These are phyloP conservation scores for Aureobasidium sp. DNA, from an alignment of 2,329 filamentous ascomycete species.

Conservation along the genomic window DNA sequence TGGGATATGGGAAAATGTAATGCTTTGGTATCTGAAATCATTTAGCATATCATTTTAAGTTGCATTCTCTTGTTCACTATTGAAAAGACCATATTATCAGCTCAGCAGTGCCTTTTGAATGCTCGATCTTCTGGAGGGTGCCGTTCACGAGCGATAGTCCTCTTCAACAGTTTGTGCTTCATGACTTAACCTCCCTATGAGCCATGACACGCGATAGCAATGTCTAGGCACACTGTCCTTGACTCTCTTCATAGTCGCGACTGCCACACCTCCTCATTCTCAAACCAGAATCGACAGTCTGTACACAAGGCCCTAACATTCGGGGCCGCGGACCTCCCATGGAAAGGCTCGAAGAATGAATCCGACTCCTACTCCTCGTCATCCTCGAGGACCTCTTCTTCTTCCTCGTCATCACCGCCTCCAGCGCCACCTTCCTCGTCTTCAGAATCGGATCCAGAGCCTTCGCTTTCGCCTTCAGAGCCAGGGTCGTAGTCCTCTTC, in stretches of 20 bases:
- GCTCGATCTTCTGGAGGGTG: too few relatives aligned
- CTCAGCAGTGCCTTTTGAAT: too few relatives aligned
- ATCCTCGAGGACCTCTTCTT: conserved; percentile 26
- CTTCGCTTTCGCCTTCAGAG: conserved; percentile 35
- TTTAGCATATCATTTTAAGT: background rate
- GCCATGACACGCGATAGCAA: background rate
- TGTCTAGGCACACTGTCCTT: background rate
- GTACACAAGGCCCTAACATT: background rate
- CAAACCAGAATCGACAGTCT: background rate
- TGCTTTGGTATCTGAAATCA: background rate
- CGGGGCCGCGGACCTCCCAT: background rate
- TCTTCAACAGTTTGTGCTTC: background rate
- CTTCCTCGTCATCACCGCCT: conserved; percentile 20
- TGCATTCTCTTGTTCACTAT: background rate
- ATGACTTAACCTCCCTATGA: background rate
- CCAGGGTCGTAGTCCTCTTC: conserved; percentile 36
- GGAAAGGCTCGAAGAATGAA: background rate
- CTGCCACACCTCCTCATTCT: background rate
- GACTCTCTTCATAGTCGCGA: background rate
- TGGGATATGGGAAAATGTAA: background rate
- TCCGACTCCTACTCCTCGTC: conserved; percentile 24
- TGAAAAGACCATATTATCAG: background rate
- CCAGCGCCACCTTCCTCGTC: conserved; percentile 22
- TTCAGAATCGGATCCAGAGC: conserved; percentile 29
- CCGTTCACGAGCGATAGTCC: background rate